Evolutionary conservation across 148 eudicot genomes (phyloP).

Genomic region (Dianthus caryophyllus): DNA sequence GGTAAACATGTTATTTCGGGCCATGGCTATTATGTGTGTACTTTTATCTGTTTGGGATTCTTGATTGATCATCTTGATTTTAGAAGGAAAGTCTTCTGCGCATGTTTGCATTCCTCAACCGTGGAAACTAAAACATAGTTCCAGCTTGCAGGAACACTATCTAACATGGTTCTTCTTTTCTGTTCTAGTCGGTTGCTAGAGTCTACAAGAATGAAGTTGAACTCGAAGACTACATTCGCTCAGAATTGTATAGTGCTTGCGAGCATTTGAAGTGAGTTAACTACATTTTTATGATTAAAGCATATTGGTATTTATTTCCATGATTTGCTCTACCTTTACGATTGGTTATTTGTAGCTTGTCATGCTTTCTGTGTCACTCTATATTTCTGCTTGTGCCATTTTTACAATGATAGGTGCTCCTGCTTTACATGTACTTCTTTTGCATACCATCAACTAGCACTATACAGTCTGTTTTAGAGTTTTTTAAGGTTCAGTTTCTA

Average conservation of each 20-base stretch:
- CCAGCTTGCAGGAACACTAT: constrained; percentile 1
- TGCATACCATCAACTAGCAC: neutral
- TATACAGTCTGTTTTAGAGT: neutral
- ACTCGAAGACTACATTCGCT: constrained; percentile 79
- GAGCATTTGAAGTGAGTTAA: constrained; percentile 52
- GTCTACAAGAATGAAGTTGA: constrained; percentile 78
- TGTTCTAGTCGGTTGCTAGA: constrained; percentile 53
- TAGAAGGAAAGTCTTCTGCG: constrained; percentile 1
- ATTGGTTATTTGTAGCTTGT: neutral
- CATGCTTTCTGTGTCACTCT: neutral
- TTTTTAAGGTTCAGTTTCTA: neutral
- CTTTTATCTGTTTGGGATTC: neutral
- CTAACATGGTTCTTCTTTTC: constrained; percentile 17
- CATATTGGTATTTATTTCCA: neutral
- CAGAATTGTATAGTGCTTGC: constrained; percentile 69
- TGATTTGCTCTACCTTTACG: neutral
- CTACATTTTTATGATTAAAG: neutral
- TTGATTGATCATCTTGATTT: neutral
- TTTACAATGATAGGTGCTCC: neutral
- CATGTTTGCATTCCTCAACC: neutral
- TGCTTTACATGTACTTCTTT: neutral
- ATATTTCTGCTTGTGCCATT: neutral
- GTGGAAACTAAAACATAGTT: constrained; percentile 1
- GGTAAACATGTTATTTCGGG: neutral
- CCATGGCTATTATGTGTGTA: neutral